Conservation (phyloP, 2,329 filamentous ascomycete genomes). For the Penicillium rolfsii region DNA sequence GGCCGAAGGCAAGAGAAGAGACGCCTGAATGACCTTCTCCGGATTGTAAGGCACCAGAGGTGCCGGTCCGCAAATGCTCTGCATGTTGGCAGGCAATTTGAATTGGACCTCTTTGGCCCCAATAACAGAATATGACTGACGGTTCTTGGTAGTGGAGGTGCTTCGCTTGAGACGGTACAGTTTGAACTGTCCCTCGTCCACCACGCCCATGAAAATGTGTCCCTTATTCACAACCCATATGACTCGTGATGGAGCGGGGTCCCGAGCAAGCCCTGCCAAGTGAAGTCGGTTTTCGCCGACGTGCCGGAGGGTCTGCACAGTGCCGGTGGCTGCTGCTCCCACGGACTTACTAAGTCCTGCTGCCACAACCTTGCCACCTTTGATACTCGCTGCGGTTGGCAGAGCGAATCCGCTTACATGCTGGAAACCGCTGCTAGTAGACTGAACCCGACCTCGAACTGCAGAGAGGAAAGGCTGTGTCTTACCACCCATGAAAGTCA, state of each 20-base stretch:
- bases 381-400: conserved; percentile 51
- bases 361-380: conserved; percentile 53
- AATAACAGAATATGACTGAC: conserved; percentile 57
- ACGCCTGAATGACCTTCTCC: conserved; percentile 38
- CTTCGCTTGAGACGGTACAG: conserved; percentile 49
- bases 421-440: conserved; percentile 49
- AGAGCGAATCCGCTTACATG: conserved; percentile 50
- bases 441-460: conserved; percentile 59
- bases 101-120: conserved; percentile 67
- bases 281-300: conserved; percentile 54
- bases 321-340: conserved; percentile 53
- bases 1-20: conserved; percentile 47
- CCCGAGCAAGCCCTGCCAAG: conserved; percentile 45
- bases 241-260: conserved; percentile 48
- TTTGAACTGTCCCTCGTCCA: conserved; percentile 51
- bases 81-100: conserved; percentile 65
- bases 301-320: conserved; percentile 53
- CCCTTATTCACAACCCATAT: conserved; percentile 51
- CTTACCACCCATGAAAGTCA: conserved; percentile 66
- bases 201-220: conserved; percentile 47
- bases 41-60: conserved; percentile 61
- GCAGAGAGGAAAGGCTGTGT: conserved; percentile 68
- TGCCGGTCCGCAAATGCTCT: conserved; percentile 60
- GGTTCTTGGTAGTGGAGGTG: conserved; percentile 57
- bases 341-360: conserved; percentile 56